Evolutionary conservation across 495 filamentous ascomycete species (phyloP).

Genomic region (Diplogelasinospora grovesii): DNA sequence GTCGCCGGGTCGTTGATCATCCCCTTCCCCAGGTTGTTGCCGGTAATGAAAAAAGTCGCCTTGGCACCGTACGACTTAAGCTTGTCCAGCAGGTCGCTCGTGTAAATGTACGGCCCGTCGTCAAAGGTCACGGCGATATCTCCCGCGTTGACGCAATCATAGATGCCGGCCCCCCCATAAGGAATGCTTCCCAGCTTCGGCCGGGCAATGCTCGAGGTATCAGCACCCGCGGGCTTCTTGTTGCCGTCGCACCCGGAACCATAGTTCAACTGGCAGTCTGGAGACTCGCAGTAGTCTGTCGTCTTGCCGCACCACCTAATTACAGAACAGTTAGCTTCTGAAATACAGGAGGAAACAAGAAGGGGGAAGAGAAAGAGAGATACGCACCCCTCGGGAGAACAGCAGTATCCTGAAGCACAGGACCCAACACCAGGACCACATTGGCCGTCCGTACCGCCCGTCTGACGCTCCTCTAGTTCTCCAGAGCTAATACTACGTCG

Average conservation of each 20-base stretch:
- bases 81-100: slow-evolving; percentile 60
- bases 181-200: slow-evolving; percentile 50
- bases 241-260: slow-evolving; percentile 63
- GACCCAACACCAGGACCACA: slow-evolving; percentile 39
- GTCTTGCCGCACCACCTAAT: slow-evolving; percentile 54
- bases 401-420: slow-evolving; percentile 55
- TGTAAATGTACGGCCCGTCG: slow-evolving; percentile 69
- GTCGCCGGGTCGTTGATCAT: slow-evolving; percentile 54
- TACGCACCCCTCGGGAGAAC: slow-evolving; percentile 53
- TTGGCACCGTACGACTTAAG: slow-evolving; percentile 56
- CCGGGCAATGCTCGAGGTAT: slow-evolving; percentile 53
- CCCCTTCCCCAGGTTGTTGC: slow-evolving; percentile 68
- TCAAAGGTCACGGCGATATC: slow-evolving; percentile 73
- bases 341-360: slow-evolving; percentile 19
- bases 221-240: slow-evolving; percentile 52
- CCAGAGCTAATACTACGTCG: too few relatives aligned
- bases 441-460: slow-evolving; percentile 16
- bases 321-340: slow-evolving; percentile 35
- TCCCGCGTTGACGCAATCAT: slow-evolving; percentile 55
- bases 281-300: slow-evolving; percentile 56
- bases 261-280: slow-evolving; percentile 64
- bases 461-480: slow-evolving; percentile 13
- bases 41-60: slow-evolving; percentile 76
- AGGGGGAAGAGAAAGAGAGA: not conserved
- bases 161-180: slow-evolving; percentile 59